These are phyloP conservation scores for Trichoderma erinaceum DNA, from an alignment of 495 filamentous ascomycete genomes.

Conservation along the genomic window DNA sequence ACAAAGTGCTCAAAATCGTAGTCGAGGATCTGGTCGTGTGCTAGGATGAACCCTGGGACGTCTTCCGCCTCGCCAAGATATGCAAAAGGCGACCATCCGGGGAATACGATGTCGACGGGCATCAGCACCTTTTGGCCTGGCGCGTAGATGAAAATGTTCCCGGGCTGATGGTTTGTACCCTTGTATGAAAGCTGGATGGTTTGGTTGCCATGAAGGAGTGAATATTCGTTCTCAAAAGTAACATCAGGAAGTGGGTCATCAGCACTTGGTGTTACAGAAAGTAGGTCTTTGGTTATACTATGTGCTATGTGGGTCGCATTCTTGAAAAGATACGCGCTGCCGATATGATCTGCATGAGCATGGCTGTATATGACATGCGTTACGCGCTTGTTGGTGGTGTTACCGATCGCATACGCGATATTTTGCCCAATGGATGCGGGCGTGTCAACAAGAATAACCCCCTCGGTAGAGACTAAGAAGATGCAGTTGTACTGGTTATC, in stretches of 20 bases:
- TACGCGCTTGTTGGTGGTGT: conserved; percentile 29
- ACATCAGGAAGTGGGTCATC: conserved; percentile 29
- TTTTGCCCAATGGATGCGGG: conserved; percentile 36
- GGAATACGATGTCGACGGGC: conserved; percentile 36
- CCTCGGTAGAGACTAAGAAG: conserved; percentile 30
- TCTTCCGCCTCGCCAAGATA: conserved; percentile 28
- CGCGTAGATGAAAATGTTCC: conserved; percentile 39
- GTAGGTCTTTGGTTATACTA: conserved; percentile 22
- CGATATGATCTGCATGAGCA: conserved; percentile 36
- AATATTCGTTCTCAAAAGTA: conserved; percentile 28
- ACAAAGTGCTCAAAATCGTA: conserved; percentile 38
- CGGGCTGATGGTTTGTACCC: conserved; percentile 34
- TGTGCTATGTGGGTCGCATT: conserved; percentile 31
- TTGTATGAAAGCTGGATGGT: conserved; percentile 34
- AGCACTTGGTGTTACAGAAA: conserved; percentile 22
- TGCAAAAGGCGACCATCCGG: conserved; percentile 38
- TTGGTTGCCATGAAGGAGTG: conserved; percentile 31
- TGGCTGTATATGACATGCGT: conserved; percentile 38
- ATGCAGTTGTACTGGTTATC: conserved; percentile 30
- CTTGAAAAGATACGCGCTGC: conserved; percentile 28
- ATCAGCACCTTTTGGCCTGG: conserved; percentile 34
- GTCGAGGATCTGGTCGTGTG: conserved; percentile 34
- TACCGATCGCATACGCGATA: conserved; percentile 31
- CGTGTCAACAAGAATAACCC: conserved; percentile 38
- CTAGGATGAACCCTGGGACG: conserved; percentile 34